Base-by-base conservation (phyloP, 73 alveolate genomes). In the Durusdinium trenchii region DNA sequence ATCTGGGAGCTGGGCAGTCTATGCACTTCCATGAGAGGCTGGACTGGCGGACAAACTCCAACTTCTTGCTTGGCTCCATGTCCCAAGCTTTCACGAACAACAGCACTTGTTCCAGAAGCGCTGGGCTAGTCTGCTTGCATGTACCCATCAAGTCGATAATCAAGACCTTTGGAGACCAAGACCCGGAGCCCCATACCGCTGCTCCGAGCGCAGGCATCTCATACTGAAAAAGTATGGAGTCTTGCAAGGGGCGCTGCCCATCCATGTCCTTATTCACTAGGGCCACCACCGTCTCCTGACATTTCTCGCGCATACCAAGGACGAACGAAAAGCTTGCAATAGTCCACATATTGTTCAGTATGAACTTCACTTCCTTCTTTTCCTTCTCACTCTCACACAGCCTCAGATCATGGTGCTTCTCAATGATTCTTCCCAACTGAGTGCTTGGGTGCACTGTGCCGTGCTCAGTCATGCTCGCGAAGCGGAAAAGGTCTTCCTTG, bases 181-280 rank as follows among this genome's bases (percentile, higher is more conserved):
- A 79, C 42, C 90, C 90, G 90, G 45, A 43, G 32, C 90, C 90
- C 90, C 90, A 79, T 30, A 64, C 90, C 23, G 90, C 90, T 20
- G 46, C 67, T n/a, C 91, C 91, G 69, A 81, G 67, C 30, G 91
- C 46, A 6, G 91, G 91, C 43, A 81, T 14, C 62, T 81, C 91
- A 47, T 81, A 45, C 18, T 32, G 18, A 67, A 45, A 81, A 36
- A 81, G 52, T 43, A 81, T 67, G 62, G 91, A 81, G 36, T 81
- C 62, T 46, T 42, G 36, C 91, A 81, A 47, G 52, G n/a, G 36
- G 30, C 90, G 90, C 40, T 79, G 64, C 3, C 90, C 90, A 42
- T 46, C n/a, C 46, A 79, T 79, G 46, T 45, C 46, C 90, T 79
- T 79, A 64, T 79, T 79, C 46, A 79, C 90, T 48, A 79, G 67